Evolutionary conservation across 2,329 filamentous ascomycete genomes (phyloP), one percentile per base, ranked within the genome.

Genomic region (Hymenoscyphus repandus): DNA sequence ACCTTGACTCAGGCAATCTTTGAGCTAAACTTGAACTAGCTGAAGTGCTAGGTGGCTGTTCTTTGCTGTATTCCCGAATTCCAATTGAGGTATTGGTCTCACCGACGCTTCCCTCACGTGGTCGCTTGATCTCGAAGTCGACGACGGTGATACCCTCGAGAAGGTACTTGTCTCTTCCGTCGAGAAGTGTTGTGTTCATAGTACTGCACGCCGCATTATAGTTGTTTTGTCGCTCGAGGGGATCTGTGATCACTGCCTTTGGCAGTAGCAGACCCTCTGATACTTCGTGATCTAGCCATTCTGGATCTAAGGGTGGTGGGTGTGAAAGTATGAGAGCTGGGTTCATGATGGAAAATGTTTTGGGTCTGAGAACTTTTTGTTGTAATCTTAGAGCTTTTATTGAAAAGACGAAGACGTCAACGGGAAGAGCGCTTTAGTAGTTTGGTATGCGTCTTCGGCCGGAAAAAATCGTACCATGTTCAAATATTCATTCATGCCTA

Each of bases 151-250:
- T 56, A 3, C 64, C 68, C 33, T 66, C 55, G 2, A 64, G 62
- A 2, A 77, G 66, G 22, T 68, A 55, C 33, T 69, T 52, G 49
- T 74, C 69, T 17, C 67, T 63, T 0, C 65, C 63, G 0, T 63
- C 60, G 15, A 70, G 69, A 60, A 74, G 68, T 10, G 55, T 53
- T 2, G 63, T 59, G 37, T 70, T 69, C 17, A 68, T 63, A 5
- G 62, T 62, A 39, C 69, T 69, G 53, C 74, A 73, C 34, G 70
- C 65, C 32, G 64, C 57, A 2, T 69, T 71, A 58, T 76, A 77
- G 39, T 64, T 42, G 7, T 65, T 10, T 51, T 56, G 59, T 9
- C 51, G 52, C 7, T 51, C 37, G 15, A 17, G n/a, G 2, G 51
- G 42, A 5, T 61, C 57, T 15, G 66, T 55, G 31, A 63, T 52